A percentile compares a stretch with the other conserved stretches of the same genome.
Evolutionary conservation across 23 red algal genomes (phyloP).

Genomic region (Agarophyton chilense): DNA sequence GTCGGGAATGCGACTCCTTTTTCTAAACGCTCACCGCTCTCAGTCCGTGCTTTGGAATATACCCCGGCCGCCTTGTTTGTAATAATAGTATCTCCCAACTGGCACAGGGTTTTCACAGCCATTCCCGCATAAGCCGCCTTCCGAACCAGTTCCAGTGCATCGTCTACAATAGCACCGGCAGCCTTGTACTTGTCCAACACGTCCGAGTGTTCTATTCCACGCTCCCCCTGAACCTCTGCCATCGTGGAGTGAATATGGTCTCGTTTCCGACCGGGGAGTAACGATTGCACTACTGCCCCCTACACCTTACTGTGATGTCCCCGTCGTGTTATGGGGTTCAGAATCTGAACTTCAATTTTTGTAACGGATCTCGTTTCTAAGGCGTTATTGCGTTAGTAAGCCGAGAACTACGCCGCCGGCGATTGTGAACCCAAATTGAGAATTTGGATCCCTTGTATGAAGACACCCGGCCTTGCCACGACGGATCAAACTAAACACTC

Average conservation of each 20-base stretch:
- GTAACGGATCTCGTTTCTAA: not conserved
- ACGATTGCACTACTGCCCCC: not conserved
- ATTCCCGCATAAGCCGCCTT: conserved; percentile 59
- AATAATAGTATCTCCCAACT: conserved; percentile 84
- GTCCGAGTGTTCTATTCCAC: conserved; percentile 84
- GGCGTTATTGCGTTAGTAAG: not conserved
- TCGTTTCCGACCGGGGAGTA: not conserved
- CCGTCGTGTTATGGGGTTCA: no score
- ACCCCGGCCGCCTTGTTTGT: conserved; percentile 67
- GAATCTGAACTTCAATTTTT: no score
- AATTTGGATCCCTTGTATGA: not conserved
- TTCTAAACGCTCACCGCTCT: conserved; percentile 81
- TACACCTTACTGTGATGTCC: not conserved
- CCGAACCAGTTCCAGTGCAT: conserved; percentile 76
- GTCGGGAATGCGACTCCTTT: conserved; percentile 99
- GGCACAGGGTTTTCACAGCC: conserved; percentile 78
- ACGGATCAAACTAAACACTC: not conserved
- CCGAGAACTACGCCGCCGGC: not conserved
- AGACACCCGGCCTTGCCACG: not conserved
- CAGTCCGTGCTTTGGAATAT: conserved; percentile 86
- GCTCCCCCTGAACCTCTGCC: conserved; percentile 41
- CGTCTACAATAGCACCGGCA: conserved; percentile 83
- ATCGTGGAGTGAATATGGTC: not conserved
- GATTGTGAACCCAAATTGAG: no score
- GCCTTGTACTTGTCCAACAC: conserved; percentile 99